A percentile compares a stretch with the other conserved stretches of the same genome.
Evolutionary conservation across 2,329 filamentous ascomycete species (phyloP).

Genomic region (Verticillium longisporum): DNA sequence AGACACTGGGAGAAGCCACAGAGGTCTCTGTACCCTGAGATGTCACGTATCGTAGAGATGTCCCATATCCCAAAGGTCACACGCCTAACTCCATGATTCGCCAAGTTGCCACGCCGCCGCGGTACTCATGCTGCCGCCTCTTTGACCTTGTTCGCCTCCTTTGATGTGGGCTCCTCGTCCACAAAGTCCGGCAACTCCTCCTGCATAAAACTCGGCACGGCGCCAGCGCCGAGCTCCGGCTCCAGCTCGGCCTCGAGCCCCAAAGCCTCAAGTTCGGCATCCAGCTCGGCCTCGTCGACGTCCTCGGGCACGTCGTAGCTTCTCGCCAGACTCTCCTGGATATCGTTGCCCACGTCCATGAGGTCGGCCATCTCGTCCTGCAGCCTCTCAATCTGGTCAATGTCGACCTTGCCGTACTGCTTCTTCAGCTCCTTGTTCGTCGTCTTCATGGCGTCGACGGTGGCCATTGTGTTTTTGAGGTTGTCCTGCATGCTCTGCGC

Average conservation of each 20-base stretch:
- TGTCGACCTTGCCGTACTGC: slow-evolving; percentile 95
- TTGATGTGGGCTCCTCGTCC: slow-evolving; percentile 66
- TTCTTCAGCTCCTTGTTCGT: slow-evolving; percentile 88
- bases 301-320: slow-evolving; percentile 96
- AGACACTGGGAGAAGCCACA: too few species aligned
- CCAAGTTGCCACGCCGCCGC: neutral
- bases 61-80: neutral
- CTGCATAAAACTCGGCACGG: slow-evolving; percentile 78
- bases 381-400: slow-evolving; percentile 94
- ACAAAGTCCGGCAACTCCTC: slow-evolving; percentile 88
- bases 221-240: slow-evolving; percentile 50
- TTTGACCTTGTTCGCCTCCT: slow-evolving; percentile 70
- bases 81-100: neutral
- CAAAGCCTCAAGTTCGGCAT: slow-evolving; percentile 91
- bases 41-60: neutral
- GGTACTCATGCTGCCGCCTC: slow-evolving; percentile 59
- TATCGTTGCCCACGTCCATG: slow-evolving; percentile 96
- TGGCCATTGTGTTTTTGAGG: slow-evolving; percentile 96
- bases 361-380: slow-evolving; percentile 99
- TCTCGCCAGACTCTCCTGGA: slow-evolving; percentile 86
- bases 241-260: slow-evolving; percentile 93
- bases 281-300: slow-evolving; percentile 91
- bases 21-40: neutral
- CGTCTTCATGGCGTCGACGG: slow-evolving; percentile 94
- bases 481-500: slow-evolving; percentile 98